These are phyloP conservation scores for Hypoxylon sp. DNA, from an alignment of 2,329 filamentous ascomycete species.

Conservation along the genomic window DNA sequence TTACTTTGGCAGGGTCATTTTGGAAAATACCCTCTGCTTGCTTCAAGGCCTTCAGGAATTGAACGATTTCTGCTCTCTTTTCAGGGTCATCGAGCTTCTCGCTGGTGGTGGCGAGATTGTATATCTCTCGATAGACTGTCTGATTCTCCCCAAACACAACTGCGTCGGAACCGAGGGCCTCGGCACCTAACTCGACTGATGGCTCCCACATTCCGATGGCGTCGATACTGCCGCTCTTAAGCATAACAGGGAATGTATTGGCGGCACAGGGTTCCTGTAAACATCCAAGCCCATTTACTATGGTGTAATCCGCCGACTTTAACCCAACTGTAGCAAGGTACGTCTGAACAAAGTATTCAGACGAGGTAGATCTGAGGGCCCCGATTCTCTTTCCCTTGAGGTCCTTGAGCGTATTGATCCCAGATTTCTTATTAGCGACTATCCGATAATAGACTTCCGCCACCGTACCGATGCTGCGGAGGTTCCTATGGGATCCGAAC, in stretches of 20 bases:
- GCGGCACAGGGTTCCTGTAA: slow-evolving; percentile 52
- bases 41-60: slow-evolving; percentile 52
- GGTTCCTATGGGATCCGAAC: slow-evolving; percentile 52
- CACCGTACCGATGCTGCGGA: slow-evolving; percentile 54
- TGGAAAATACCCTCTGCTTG: slow-evolving; percentile 52
- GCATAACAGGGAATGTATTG: slow-evolving; percentile 52
- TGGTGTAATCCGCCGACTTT: slow-evolving; percentile 49
- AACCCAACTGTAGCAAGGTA: slow-evolving; percentile 52
- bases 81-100: slow-evolving; percentile 53
- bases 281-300: slow-evolving; percentile 51
- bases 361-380: slow-evolving; percentile 52
- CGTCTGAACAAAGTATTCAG: slow-evolving; percentile 55
- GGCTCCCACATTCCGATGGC: slow-evolving; percentile 57
- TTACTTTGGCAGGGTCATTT: slow-evolving; percentile 50
- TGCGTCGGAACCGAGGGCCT: slow-evolving; percentile 49
- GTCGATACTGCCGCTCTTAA: slow-evolving; percentile 50
- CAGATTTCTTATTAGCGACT: slow-evolving; percentile 51
- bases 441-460: slow-evolving; percentile 56
- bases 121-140: slow-evolving; percentile 55
- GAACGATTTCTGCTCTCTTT: slow-evolving; percentile 53
- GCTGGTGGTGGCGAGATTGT: slow-evolving; percentile 54
- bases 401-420: slow-evolving; percentile 50
- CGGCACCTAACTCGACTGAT: slow-evolving; percentile 53
- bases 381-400: slow-evolving; percentile 55
- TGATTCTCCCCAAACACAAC: slow-evolving; percentile 53